Conservation (phyloP, 148 eudicot species). For the Rhododendron mucronatum region DNA sequence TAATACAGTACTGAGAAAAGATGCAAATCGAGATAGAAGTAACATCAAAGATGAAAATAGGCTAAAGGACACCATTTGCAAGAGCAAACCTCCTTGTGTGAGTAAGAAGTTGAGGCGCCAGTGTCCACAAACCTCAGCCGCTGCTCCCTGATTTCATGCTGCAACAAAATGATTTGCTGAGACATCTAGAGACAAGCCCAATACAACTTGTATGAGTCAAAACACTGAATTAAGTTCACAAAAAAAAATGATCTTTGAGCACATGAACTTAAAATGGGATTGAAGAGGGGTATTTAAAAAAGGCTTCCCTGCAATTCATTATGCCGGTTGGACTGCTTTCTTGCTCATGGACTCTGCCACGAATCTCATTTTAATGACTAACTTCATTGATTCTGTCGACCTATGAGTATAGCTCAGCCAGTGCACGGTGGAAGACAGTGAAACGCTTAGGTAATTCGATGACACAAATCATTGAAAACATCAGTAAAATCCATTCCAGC, state of each 20-base stretch:
- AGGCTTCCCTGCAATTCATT: background rate
- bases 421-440: background rate
- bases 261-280: background rate
- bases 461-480: background rate
- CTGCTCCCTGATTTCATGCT: slow-evolving; percentile 69
- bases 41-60: background rate
- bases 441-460: background rate
- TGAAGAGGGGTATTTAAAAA: background rate
- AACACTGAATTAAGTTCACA: background rate
- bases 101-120: slow-evolving; percentile 73
- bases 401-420: background rate
- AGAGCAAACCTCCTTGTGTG: slow-evolving; percentile 73
- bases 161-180: slow-evolving; percentile 19
- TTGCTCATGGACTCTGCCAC: too few species aligned
- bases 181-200: background rate
- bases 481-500: background rate
- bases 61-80: slow-evolving; percentile 10
- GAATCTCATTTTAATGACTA: too few species aligned
- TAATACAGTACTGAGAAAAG: background rate
- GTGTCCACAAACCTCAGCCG: slow-evolving; percentile 77
- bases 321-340: background rate
- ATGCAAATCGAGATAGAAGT: background rate
- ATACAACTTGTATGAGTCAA: background rate
- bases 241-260: background rate
- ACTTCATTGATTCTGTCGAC: background rate